These are phyloP conservation scores for Kwoniella mangroviensis DNA, from an alignment of 768 basidiomycete species.

Conservation along the genomic window DNA sequence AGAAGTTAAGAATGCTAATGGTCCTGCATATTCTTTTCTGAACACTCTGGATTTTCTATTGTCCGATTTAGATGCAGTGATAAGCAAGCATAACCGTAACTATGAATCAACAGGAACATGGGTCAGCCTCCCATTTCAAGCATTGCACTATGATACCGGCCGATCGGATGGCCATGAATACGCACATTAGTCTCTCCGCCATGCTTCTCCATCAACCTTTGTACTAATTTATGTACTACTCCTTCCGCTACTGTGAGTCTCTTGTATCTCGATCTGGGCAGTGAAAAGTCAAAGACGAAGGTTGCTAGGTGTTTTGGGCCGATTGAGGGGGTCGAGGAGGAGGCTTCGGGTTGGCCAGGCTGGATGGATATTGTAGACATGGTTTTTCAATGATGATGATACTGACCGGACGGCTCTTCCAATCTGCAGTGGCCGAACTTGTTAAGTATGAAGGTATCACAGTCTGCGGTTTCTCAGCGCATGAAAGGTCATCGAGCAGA, in stretches of 20 bases:
- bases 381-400: not conserved
- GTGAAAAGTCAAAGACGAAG: constrained; percentile 41
- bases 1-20: constrained; percentile 36
- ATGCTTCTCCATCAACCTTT: constrained; percentile 50
- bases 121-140: not conserved
- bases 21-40: constrained; percentile 22
- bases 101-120: constrained; percentile 1
- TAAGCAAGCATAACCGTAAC: constrained; percentile 33
- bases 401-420: not conserved
- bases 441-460: not conserved
- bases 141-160: not conserved
- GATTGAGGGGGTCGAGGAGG: constrained; percentile 21
- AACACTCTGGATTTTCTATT: constrained; percentile 6
- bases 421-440: not conserved
- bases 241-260: constrained; percentile 44
- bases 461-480: not conserved
- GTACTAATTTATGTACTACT: constrained; percentile 42
- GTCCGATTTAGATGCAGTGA: constrained; percentile 15
- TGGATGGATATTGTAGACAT: constrained; percentile 5
- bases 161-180: not conserved
- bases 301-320: constrained; percentile 26
- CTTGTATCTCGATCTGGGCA: constrained; percentile 34
- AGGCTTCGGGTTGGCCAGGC: constrained; percentile 36
- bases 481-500: not conserved
- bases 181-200: constrained; percentile 37